Evolutionary conservation across 352 stramenopile species (phyloP).

Genomic region (Pythium angustatum): DNA sequence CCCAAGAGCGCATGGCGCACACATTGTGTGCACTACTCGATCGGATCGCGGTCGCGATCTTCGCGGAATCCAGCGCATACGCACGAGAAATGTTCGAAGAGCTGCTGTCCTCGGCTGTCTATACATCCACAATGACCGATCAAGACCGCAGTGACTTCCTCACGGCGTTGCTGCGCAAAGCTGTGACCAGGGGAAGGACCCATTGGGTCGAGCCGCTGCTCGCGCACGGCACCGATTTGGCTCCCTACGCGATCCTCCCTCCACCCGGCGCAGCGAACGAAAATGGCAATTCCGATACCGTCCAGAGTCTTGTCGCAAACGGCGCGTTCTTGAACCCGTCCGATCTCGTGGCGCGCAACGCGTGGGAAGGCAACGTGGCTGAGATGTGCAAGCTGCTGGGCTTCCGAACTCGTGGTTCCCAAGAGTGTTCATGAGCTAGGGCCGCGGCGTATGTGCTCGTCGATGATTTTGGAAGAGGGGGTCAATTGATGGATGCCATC

Average conservation of each 20-base stretch:
- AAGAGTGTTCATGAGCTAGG: too few relatives aligned
- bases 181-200: not conserved
- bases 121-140: not conserved
- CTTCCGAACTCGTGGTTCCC: too few relatives aligned
- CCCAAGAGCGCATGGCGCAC: not conserved
- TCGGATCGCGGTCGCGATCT: not conserved
- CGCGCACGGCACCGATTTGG: constrained; percentile 8
- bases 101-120: not conserved
- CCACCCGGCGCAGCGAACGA: not conserved
- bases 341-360: not conserved
- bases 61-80: not conserved
- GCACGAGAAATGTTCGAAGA: constrained; percentile 7
- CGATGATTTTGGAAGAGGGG: too few relatives aligned
- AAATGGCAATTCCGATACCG: not conserved
- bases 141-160: not conserved
- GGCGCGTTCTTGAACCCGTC: not conserved
- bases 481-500: too few relatives aligned
- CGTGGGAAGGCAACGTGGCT: not conserved
- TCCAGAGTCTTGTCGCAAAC: not conserved
- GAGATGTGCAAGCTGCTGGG: constrained; percentile 3
- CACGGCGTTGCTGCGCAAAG: not conserved
- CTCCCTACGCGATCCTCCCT: not conserved
- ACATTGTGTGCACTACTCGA: not conserved
- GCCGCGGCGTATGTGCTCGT: too few relatives aligned
- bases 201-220: constrained; percentile 1